Evolutionary conservation across 176 grass and related monocot species (phyloP), one percentile per base, ranked within the genome.

Genomic region (Olyra latifolia): DNA sequence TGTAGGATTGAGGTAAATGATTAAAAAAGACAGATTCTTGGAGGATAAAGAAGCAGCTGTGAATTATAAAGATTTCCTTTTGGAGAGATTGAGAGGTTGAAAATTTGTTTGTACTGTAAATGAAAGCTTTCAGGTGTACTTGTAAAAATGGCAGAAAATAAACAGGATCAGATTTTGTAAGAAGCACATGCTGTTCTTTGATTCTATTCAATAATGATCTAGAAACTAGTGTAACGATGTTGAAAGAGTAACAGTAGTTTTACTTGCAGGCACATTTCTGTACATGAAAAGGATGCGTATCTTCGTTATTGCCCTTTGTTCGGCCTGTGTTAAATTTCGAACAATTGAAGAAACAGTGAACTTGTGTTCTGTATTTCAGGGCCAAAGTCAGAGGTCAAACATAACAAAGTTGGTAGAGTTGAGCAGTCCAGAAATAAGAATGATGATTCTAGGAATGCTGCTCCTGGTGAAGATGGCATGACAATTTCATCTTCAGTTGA

Each of bases 321-420:
- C 58, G 71, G 28, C 66, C 73, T 89, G 49, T 85, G 48, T 89
- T 85, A 81, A 82, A 39, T 89, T 81, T 72, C 17, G 9, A 82
- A 89, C 87, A 85, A 61, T 80, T 80, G 75, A 89, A 66, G 84
- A 76, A 82, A 85, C 76, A 56, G 86, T 94, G 84, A 94, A 67
- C 74, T 76, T 91, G 74, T 80, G 72, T 91, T 94, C 76, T 81
- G 67, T 80, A 61, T 87, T 87, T 75, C 91, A 98, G 92, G 88
- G 70, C 75, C 69, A 52, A 88, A 76, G 24, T 17, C 50, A 83
- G 63, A 66, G 68, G 47, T 46, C 86, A 63, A 82, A 65, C 69
- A 78, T 35, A 84, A 84, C 23, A 38, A 73, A 59, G 59, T 30
- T 79, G 46, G 63, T 61, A 77, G 38, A 61, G n/a, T 24, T 71